A percentile compares a stretch with the other conserved stretches of the same genome.
Evolutionary conservation across 179 eudicot species (phyloP).

Genomic region (Camellia oleifera): DNA sequence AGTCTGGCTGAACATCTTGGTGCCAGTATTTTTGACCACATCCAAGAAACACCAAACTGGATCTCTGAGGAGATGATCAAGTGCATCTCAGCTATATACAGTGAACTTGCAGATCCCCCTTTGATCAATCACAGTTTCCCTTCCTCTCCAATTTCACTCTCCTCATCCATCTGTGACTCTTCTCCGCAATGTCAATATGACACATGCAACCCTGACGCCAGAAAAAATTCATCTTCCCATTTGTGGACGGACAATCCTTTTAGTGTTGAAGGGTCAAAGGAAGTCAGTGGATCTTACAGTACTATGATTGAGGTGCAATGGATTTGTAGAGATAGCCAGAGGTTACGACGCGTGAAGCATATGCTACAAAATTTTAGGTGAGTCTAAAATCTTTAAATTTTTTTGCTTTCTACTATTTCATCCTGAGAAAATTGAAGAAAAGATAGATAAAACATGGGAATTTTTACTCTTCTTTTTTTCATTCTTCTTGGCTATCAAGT

Average conservation of each 20-base stretch:
- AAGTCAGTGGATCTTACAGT: slow-evolving; percentile 57
- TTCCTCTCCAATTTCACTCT: slow-evolving; percentile 39
- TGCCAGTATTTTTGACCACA: slow-evolving; percentile 17
- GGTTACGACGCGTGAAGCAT: slow-evolving; percentile 51
- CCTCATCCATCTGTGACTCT: slow-evolving; percentile 36
- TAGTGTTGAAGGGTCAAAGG: slow-evolving; percentile 47
- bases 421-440: not conserved
- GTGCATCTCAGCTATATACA: slow-evolving; percentile 60
- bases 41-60: slow-evolving; percentile 55
- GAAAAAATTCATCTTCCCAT: slow-evolving; percentile 28
- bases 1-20: slow-evolving; percentile 34
- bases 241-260: slow-evolving; percentile 30
- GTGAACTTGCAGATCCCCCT: slow-evolving; percentile 52
- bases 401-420: not conserved
- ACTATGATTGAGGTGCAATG: slow-evolving; percentile 59
- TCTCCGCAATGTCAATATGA: slow-evolving; percentile 33
- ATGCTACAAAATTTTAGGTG: slow-evolving; percentile 65
- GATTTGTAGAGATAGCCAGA: slow-evolving; percentile 51
- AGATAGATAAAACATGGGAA: not conserved
- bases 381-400: slow-evolving; percentile 8
- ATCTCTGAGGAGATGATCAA: slow-evolving; percentile 80
- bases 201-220: slow-evolving; percentile 35
- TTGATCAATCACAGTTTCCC: slow-evolving; percentile 19
- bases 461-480: not conserved
- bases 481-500: no score